Conservation (phyloP, 2,329 filamentous ascomycete genomes). For the Calonectria montana region DNA sequence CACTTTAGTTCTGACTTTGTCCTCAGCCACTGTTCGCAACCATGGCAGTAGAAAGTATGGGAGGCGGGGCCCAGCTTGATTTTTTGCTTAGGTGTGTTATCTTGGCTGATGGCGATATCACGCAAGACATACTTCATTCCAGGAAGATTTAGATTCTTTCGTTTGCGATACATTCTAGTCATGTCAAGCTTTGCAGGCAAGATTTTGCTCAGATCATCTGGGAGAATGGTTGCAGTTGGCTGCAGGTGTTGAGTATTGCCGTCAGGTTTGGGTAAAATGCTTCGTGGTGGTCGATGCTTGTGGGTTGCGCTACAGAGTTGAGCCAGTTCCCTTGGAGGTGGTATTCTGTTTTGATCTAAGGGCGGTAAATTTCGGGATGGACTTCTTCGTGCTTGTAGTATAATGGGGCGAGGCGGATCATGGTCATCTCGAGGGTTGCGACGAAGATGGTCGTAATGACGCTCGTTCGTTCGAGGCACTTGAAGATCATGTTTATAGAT, state of each 20-base stretch:
- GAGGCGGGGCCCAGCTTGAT: conserved; percentile 27
- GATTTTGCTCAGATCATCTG: too few relatives aligned
- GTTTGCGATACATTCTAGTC: too few relatives aligned
- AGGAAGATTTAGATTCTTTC: conserved; percentile 38
- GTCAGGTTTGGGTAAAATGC: too few relatives aligned
- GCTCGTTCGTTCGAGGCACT: neutral
- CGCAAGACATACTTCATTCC: conserved; percentile 57
- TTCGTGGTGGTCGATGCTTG: neutral
- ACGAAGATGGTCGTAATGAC: neutral
- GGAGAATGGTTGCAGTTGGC: too few relatives aligned
- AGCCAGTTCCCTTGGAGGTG: neutral
- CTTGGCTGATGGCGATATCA: conserved; percentile 48
- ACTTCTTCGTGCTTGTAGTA: neutral
- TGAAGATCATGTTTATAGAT: neutral
- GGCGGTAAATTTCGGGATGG: neutral
- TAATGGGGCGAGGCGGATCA: neutral
- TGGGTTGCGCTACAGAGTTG: neutral
- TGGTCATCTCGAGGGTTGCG: neutral
- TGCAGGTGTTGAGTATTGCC: too few relatives aligned
- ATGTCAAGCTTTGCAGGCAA: too few relatives aligned
- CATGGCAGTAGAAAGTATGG: conserved; percentile 48
- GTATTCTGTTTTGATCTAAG: neutral
- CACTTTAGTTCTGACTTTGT: conserved; percentile 69
- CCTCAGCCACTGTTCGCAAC: conserved; percentile 56
- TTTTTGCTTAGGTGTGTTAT: conserved; percentile 7